Base-by-base conservation (phyloP, 352 stramenopile genomes). In the Phytophthora niederhauseri region DNA sequence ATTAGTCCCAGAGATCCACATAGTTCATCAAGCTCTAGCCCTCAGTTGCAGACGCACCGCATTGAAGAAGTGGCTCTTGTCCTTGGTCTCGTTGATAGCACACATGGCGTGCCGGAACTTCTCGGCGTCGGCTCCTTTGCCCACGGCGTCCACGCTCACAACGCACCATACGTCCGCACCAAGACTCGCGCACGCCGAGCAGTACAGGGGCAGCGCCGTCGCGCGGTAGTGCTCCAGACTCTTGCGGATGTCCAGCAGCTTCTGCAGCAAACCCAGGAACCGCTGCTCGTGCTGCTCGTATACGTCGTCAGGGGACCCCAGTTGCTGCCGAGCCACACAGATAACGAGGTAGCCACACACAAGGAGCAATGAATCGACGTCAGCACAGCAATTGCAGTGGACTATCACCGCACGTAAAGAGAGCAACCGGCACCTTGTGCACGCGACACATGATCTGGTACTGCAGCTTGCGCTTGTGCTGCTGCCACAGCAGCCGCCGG, bases 31-130 rank as follows among this genome's bases (percentile, higher is more conserved):
- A 14, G 19, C 15, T 34, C 26, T 14, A 43, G 22, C n/a, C 26
- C 30, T 7, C 12, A 34, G 22, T 0, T 24, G 3, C 6, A 22
- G 19, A 55, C 60, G 20, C 24, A 92, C 85, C 52, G 84, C 84
- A 59, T 90, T 91, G 69, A 90, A 89, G 45, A 84, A 88, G 65
- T 92, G 83, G 64, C 77, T 90, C 51, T 91, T 93, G 50, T 90
- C 84, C 46, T 91, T 91, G 11, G 81, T 87, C 70, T 91, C 82
- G 65, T 91, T 90, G 72, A 93, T 85, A 9, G 84, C 74, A 61
- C 85, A 90, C 82, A 92, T 91, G 14, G 83, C 79, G 54, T 90
- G 80, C 2, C 80, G 79, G 57, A 94, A 92, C 57, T 89, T 88
- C 69, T 91, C 82, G 3, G 85, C 80, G 53, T 93, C 84, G 1